Evolutionary conservation across 805 yeast genomes (phyloP).

Genomic region (Wickerhamomyces hampshirensis): DNA sequence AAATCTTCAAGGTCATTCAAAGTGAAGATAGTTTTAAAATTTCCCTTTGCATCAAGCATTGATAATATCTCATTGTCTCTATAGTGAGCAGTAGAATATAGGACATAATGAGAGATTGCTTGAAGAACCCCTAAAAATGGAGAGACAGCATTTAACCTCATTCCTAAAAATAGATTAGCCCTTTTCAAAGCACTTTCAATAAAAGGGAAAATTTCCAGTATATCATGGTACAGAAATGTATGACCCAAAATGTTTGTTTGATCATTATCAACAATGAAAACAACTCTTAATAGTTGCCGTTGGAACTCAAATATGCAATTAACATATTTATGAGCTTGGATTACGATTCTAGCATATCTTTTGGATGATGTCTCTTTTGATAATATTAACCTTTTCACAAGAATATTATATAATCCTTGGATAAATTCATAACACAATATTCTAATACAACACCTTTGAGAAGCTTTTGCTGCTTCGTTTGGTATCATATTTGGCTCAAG

Average conservation of each 20-base stretch:
- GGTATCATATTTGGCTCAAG: neutral
- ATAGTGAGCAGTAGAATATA: conserved; percentile 1
- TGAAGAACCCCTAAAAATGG: neutral
- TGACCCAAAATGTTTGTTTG: neutral
- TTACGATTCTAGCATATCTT: neutral
- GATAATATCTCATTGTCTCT: conserved; percentile 4
- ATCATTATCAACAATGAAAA: neutral
- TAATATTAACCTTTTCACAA: neutral
- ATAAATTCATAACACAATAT: neutral
- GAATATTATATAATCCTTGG: neutral
- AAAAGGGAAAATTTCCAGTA: neutral
- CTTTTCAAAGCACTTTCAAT: conserved; percentile 1
- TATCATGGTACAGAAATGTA: too few species aligned
- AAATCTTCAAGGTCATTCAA: conserved; percentile 4
- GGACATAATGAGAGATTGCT: conserved; percentile 5
- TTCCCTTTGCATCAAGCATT: conserved; percentile 5
- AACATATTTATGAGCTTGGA: neutral
- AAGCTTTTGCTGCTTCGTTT: neutral
- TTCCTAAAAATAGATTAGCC: conserved; percentile 2
- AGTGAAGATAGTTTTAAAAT: neutral
- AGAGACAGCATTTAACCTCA: neutral
- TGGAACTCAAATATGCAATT: neutral
- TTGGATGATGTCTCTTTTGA: neutral
- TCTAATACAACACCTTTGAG: neutral
- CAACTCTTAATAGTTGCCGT: neutral